A percentile compares a stretch with the other conserved stretches of the same genome.
phyloP scores from a whole-genome alignment of 164 flowering plant genomes.

The Buxus sempervirens region DNA sequence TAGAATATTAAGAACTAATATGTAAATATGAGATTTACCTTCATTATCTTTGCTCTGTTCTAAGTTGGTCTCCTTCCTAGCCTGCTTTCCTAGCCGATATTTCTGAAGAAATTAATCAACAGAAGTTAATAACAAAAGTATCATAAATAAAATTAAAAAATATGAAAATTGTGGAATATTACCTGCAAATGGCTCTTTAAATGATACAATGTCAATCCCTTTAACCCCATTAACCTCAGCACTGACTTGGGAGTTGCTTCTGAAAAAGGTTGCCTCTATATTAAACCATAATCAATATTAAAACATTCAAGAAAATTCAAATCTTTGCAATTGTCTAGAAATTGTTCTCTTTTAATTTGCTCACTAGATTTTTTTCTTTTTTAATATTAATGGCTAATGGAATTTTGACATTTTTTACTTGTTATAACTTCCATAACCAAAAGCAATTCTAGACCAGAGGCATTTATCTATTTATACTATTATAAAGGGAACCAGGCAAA shows the following conservation, averaged over 20 bases:
- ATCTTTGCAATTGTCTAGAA: too few species aligned
- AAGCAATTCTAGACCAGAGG: too few species aligned
- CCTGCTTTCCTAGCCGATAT: conserved; percentile 79
- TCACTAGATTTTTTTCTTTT: too few species aligned
- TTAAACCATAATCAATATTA: too few species aligned
- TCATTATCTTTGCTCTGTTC: conserved; percentile 42
- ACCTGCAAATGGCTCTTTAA: conserved; percentile 96
- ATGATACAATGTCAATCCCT: conserved; percentile 89
- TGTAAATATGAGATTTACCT: conserved; percentile 28
- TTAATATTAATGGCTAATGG: too few species aligned
- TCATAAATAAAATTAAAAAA: conserved; percentile 1
- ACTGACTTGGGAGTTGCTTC: conserved; percentile 95
- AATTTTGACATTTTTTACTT: too few species aligned
- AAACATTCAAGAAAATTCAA: too few species aligned
- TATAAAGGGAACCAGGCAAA: too few species aligned
- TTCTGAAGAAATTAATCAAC: conserved; percentile 42
- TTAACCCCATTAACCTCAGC: conserved; percentile 76
- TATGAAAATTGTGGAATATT: not conserved
- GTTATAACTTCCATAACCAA: too few species aligned
- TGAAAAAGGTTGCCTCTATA: conserved; percentile 20
- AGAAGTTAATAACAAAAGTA: not conserved
- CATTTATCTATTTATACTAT: too few species aligned
- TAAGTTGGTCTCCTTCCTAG: conserved; percentile 32
- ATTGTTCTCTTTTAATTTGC: too few species aligned
- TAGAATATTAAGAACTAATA: too few species aligned